A percentile compares a stretch with the other conserved stretches of the same genome.
Evolutionary conservation across 805 yeast genomes (phyloP).

Genomic region (Wickerhamiella hasegawae): DNA sequence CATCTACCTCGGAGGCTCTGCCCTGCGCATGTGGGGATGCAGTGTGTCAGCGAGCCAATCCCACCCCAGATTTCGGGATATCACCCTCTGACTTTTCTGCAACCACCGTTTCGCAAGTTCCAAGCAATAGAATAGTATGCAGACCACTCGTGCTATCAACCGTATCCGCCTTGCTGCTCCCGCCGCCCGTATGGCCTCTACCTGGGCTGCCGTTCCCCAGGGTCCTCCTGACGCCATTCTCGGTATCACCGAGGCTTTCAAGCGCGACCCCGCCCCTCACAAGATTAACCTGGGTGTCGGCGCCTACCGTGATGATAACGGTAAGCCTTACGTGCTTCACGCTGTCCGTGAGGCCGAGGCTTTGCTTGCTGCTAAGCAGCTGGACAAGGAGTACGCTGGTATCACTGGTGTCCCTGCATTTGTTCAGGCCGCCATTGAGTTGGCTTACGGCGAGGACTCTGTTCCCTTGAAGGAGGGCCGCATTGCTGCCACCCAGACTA

Average conservation of each 20-base stretch:
- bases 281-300: constrained; percentile 62
- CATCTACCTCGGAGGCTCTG: too few relatives aligned
- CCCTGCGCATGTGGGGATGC: too few relatives aligned
- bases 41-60: too few relatives aligned
- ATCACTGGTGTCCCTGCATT: constrained; percentile 65
- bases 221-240: constrained; percentile 80
- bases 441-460: constrained; percentile 55
- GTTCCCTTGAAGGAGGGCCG: constrained; percentile 43
- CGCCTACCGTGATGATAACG: constrained; percentile 77
- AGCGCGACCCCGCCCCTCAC: constrained; percentile 36
- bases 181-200: constrained; percentile 12
- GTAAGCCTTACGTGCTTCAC: constrained; percentile 80
- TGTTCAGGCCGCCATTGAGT: constrained; percentile 48
- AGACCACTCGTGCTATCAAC: background rate
- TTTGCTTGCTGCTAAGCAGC: constrained; percentile 30
- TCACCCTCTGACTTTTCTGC: too few relatives aligned
- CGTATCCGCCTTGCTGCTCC: background rate
- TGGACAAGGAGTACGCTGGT: constrained; percentile 74
- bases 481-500: constrained; percentile 50
- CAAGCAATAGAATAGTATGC: too few relatives aligned
- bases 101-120: too few relatives aligned
- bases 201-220: constrained; percentile 28
- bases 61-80: too few relatives aligned
- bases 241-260: constrained; percentile 59
- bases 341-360: constrained; percentile 53